Conservation (phyloP, 495 filamentous ascomycete species). For the Aspergillus nidulans region DNA sequence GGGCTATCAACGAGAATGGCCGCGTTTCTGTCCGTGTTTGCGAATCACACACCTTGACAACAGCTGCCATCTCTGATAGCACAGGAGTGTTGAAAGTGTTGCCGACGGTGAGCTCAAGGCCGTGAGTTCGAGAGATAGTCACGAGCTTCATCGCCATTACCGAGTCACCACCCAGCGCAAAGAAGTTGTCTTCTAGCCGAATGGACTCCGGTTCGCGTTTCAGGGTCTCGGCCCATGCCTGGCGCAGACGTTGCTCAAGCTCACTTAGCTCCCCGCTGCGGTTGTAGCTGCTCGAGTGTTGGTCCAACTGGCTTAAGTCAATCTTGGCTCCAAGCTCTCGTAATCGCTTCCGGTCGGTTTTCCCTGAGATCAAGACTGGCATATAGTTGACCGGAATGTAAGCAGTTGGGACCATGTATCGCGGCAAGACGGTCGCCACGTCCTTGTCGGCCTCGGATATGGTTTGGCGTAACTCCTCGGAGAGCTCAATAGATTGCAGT, state of each 20-base stretch:
- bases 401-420: slow-evolving; percentile 44
- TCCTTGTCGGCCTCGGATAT: slow-evolving; percentile 27
- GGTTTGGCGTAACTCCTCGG: slow-evolving; percentile 16
- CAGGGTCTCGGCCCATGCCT: slow-evolving; percentile 40
- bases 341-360: slow-evolving; percentile 41
- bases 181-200: slow-evolving; percentile 46
- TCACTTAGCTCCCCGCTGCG: slow-evolving; percentile 28
- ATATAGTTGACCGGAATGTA: slow-evolving; percentile 39
- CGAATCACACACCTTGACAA: slow-evolving; percentile 13
- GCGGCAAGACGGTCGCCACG: slow-evolving; percentile 30
- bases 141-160: slow-evolving; percentile 54
- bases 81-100: slow-evolving; percentile 45
- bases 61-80: slow-evolving; percentile 37
- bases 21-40: slow-evolving; percentile 14
- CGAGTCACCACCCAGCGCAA: slow-evolving; percentile 60
- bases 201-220: slow-evolving; percentile 31
- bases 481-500: slow-evolving; percentile 13
- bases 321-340: slow-evolving; percentile 29
- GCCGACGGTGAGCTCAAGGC: slow-evolving; percentile 33
- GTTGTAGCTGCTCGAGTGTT: slow-evolving; percentile 6
- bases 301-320: slow-evolving; percentile 29
- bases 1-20: slow-evolving; percentile 35
- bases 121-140: slow-evolving; percentile 28
- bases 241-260: slow-evolving; percentile 35
- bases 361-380: slow-evolving; percentile 39